phyloP scores from a whole-genome alignment of 768 basidiomycete species.

The Pholiota microspora region DNA sequence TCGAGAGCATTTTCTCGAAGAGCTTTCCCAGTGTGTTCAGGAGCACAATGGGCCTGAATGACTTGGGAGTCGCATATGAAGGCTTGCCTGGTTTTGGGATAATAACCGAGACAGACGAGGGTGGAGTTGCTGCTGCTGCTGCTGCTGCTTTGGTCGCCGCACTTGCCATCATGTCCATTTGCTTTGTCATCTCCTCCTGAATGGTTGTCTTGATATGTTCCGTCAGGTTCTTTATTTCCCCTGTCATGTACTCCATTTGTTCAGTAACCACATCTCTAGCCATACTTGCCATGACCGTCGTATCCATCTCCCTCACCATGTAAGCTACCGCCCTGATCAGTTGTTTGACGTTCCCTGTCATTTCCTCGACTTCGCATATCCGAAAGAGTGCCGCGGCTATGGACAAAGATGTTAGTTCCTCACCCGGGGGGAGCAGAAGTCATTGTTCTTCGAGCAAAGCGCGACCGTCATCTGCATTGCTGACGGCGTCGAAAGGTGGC shows the following conservation, averaged over 20 bases:
- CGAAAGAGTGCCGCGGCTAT: background rate
- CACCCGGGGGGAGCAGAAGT: background rate
- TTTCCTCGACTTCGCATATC: background rate
- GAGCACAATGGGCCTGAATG: too few relatives aligned
- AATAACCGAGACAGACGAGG: too few relatives aligned
- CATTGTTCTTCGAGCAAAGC: background rate
- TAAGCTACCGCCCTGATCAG: background rate
- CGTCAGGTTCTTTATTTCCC: background rate
- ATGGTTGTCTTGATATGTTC: background rate
- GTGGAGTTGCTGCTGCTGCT: background rate
- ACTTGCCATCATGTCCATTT: background rate
- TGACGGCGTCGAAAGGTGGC: background rate
- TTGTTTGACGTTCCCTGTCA: background rate
- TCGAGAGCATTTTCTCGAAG: too few relatives aligned
- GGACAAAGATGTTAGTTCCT: background rate
- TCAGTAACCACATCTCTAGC: background rate
- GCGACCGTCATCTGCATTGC: background rate
- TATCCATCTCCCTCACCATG: background rate
- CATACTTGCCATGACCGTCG: too few relatives aligned
- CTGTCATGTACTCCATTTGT: background rate
- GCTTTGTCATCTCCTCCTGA: background rate
- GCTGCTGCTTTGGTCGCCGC: background rate
- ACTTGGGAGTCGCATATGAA: too few relatives aligned
- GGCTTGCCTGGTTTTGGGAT: too few relatives aligned
- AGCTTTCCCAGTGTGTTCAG: too few relatives aligned